Conservation (phyloP, 1,139 yeast genomes). For the Pichia terricola region DNA sequence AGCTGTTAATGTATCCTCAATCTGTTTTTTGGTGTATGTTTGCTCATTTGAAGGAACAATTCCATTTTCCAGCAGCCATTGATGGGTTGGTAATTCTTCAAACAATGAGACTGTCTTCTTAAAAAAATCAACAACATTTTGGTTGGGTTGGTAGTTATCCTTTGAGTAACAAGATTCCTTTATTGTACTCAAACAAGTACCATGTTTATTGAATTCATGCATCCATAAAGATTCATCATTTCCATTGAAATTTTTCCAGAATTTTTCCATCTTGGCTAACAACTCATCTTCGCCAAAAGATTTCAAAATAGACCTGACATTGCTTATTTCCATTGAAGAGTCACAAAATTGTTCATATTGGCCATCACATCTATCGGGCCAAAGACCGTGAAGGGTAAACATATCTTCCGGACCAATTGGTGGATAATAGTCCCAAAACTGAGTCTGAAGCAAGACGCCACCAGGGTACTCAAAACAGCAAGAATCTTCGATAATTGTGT, state of each 20-base stretch:
- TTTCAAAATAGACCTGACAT: conserved; percentile 45
- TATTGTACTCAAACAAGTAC: conserved; percentile 80
- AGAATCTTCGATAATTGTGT: conserved; percentile 35
- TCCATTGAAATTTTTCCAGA: conserved; percentile 78
- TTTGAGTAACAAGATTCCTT: conserved; percentile 56
- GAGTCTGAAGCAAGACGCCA: conserved; percentile 77
- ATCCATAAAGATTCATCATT: conserved; percentile 74
- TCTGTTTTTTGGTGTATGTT: conserved; percentile 57
- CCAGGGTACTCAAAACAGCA: conserved; percentile 91
- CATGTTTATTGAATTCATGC: conserved; percentile 94
- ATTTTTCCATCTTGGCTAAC: conserved; percentile 43
- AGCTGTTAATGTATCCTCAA: conserved; percentile 51
- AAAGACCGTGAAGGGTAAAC: conserved; percentile 78
- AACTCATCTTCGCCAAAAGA: conserved; percentile 43
- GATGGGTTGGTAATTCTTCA: conserved; percentile 57
- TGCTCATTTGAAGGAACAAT: conserved; percentile 48
- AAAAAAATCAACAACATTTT: conserved; percentile 74
- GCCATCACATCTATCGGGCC: conserved; percentile 82
- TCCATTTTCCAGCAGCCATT: conserved; percentile 58
- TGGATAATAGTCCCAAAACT: conserved; percentile 90
- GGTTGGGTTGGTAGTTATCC: conserved; percentile 29
- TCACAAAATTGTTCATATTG: conserved; percentile 73
- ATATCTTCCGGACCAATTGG: conserved; percentile 68
- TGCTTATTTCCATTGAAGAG: conserved; percentile 42
- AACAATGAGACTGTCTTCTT: conserved; percentile 56